A percentile compares a stretch with the other conserved stretches of the same genome.
Conservation (phyloP, 2,329 filamentous ascomycete genomes). For the Aspergillus sp. region DNA sequence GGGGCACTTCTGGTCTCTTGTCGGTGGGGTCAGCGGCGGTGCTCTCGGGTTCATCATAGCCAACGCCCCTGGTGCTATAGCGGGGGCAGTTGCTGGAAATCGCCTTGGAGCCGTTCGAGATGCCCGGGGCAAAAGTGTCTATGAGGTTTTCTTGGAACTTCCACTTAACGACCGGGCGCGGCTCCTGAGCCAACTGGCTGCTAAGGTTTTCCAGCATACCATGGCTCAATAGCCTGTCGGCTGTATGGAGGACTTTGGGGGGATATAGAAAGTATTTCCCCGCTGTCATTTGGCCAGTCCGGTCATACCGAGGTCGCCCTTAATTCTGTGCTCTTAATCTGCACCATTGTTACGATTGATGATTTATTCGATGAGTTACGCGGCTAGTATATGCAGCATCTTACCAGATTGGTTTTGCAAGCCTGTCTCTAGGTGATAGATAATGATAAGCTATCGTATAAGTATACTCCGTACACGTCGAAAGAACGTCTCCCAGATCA, state of each 20-base stretch:
- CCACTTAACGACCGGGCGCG: conserved; percentile 80
- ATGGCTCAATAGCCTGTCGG: conserved; percentile 31
- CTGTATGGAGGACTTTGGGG: background rate
- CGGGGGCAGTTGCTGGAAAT: conserved; percentile 91
- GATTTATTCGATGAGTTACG: background rate
- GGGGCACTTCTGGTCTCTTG: conserved; percentile 80
- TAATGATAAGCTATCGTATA: background rate
- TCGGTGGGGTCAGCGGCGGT: conserved; percentile 85
- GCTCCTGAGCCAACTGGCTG: conserved; percentile 80
- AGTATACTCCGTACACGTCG: background rate
- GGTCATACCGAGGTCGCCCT: too few relatives aligned
- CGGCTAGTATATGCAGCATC: background rate
- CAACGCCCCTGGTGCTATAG: conserved; percentile 85
- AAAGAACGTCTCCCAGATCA: background rate
- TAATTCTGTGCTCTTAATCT: background rate
- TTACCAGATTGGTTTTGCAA: background rate
- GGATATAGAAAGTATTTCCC: background rate
- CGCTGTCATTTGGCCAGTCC: background rate
- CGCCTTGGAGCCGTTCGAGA: conserved; percentile 87
- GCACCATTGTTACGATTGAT: background rate
- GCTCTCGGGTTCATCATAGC: conserved; percentile 94
- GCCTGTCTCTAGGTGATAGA: background rate
- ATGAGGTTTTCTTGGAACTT: conserved; percentile 84
- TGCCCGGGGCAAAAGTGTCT: conserved; percentile 92
- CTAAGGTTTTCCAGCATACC: conserved; percentile 71